Evolutionary conservation across 139 green algal genomes (phyloP).

Genomic region (Nannochloris sp.): DNA sequence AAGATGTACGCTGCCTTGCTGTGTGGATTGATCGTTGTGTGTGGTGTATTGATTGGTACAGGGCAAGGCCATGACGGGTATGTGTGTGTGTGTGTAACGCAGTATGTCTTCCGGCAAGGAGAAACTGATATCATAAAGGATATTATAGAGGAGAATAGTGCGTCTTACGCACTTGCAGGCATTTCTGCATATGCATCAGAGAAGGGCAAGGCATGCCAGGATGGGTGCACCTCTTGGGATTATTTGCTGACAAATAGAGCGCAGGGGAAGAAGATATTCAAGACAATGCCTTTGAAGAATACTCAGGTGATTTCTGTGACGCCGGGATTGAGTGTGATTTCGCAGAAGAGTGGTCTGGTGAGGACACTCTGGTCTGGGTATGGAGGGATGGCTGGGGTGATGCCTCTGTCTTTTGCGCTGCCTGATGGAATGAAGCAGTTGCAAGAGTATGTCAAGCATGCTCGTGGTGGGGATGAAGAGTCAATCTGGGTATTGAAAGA

Average conservation of each 20-base stretch:
- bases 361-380: constrained; percentile 41
- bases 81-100: background rate
- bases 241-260: too few species aligned
- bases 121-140: background rate
- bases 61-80: background rate
- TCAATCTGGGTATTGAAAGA: constrained; percentile 56
- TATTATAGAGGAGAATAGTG: background rate
- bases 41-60: too few species aligned
- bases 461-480: background rate
- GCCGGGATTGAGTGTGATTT: constrained; percentile 37
- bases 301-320: constrained; percentile 39
- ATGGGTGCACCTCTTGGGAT: too few species aligned
- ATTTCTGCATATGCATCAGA: background rate
- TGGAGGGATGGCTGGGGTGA: constrained; percentile 35
- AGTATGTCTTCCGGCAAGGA: background rate
- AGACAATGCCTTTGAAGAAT: background rate
- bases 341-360: constrained; percentile 42
- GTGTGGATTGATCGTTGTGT: too few species aligned
- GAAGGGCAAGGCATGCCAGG: too few species aligned
- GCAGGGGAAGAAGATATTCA: background rate
- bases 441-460: constrained; percentile 33
- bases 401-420: constrained; percentile 47
- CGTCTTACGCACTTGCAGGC: background rate
- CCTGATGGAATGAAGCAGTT: constrained; percentile 21
- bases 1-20: too few species aligned